Evolutionary conservation across 1,139 yeast species (phyloP).

Genomic region (Suhomyces taliae): DNA sequence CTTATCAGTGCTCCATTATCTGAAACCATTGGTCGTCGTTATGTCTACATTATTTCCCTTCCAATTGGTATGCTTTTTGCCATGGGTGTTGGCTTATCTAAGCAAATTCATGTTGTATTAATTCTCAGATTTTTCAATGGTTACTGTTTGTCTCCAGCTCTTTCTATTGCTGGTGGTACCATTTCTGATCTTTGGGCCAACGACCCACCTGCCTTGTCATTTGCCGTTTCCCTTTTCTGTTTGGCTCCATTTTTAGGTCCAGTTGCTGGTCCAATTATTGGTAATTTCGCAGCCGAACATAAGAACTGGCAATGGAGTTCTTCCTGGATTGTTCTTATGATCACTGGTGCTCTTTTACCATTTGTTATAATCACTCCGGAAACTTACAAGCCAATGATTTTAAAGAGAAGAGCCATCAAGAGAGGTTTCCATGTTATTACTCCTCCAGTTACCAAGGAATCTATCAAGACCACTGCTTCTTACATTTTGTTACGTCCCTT

Average conservation of each 20-base stretch:
- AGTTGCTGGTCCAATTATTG: conserved; percentile 77
- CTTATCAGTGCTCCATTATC: conserved; percentile 76
- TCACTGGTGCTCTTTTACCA: conserved; percentile 65
- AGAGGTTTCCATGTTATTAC: conserved; percentile 53
- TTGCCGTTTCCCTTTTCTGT: conserved; percentile 72
- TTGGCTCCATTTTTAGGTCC: conserved; percentile 79
- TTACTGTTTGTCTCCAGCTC: conserved; percentile 76
- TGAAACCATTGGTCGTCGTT: conserved; percentile 70
- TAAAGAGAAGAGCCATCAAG: conserved; percentile 56
- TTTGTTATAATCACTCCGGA: conserved; percentile 63
- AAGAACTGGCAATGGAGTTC: conserved; percentile 76
- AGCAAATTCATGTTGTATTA: conserved; percentile 56
- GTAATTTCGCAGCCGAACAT: conserved; percentile 70
- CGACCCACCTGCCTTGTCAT: conserved; percentile 58
- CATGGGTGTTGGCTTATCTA: conserved; percentile 71
- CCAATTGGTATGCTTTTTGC: conserved; percentile 73
- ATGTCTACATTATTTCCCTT: conserved; percentile 57
- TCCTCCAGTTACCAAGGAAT: conserved; percentile 22
- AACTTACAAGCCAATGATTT: conserved; percentile 64
- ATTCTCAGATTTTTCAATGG: conserved; percentile 82
- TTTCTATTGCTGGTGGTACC: conserved; percentile 86
- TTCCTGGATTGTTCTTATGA: conserved; percentile 73
- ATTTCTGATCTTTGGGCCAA: conserved; percentile 67
- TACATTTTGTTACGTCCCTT: conserved; percentile 60
- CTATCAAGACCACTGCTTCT: conserved; percentile 29